phyloP scores from a whole-genome alignment of 1,284 basidiomycete genomes.

The Melampsora americana region DNA sequence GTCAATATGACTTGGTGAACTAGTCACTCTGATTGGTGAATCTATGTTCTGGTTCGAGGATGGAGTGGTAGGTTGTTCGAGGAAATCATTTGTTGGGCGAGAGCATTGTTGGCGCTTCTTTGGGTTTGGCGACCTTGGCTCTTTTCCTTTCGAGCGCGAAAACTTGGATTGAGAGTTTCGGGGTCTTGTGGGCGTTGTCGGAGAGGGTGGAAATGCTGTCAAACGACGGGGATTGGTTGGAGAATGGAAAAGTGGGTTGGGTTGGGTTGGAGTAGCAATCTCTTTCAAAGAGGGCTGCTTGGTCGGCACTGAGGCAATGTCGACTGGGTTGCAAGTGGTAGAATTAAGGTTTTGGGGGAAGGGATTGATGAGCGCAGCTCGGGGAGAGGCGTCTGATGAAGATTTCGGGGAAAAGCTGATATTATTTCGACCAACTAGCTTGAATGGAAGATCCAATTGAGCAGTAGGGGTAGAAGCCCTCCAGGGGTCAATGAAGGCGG shows the following conservation, averaged over 20 bases:
- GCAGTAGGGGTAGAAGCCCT: not conserved
- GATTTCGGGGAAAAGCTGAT: not conserved
- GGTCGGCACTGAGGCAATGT: not conserved
- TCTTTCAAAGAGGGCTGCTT: not conserved
- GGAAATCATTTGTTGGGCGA: not conserved
- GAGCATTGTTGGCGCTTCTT: not conserved
- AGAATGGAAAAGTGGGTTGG: not conserved
- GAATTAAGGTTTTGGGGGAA: not conserved
- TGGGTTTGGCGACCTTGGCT: not conserved
- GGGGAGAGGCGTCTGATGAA: not conserved
- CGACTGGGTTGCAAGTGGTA: not conserved
- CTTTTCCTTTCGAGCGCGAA: not conserved
- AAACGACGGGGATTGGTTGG: not conserved
- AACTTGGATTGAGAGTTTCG: not conserved
- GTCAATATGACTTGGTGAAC: no score
- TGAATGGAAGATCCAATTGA: not conserved
- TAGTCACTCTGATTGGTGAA: no score
- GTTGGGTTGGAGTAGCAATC: not conserved
- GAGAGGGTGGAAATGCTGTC: not conserved
- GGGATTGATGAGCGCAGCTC: not conserved
- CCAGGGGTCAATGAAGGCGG: constrained; percentile 9
- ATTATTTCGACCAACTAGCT: not conserved
- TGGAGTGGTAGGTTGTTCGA: no score
- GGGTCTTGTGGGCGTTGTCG: not conserved
- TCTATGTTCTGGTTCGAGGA: no score